Evolutionary conservation across 2,329 filamentous ascomycete species (phyloP).

Genomic region (Fusarium mundagurra): DNA sequence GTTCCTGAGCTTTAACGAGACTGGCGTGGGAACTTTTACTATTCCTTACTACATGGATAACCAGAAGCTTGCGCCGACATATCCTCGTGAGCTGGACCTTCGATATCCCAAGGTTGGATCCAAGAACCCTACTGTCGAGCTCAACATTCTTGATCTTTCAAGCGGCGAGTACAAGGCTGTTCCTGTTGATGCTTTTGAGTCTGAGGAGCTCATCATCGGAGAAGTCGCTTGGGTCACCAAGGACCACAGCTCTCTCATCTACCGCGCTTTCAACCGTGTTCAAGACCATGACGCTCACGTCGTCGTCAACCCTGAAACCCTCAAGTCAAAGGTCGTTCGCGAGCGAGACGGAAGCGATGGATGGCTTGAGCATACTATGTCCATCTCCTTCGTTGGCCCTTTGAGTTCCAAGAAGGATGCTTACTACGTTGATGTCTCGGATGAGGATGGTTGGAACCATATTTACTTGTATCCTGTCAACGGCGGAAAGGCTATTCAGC

Average conservation of each 20-base stretch:
- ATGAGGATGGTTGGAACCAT: constrained; percentile 75
- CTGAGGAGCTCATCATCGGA: constrained; percentile 71
- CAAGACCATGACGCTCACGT: constrained; percentile 73
- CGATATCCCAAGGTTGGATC: constrained; percentile 76
- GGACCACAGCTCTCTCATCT: constrained; percentile 67
- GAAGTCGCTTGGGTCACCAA: constrained; percentile 75
- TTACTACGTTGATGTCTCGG: constrained; percentile 74
- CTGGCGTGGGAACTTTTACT: constrained; percentile 72
- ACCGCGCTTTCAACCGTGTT: constrained; percentile 74
- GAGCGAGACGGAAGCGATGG: constrained; percentile 68
- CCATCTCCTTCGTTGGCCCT: constrained; percentile 64
- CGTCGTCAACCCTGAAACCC: constrained; percentile 62
- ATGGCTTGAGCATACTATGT: constrained; percentile 69
- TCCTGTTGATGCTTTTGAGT: constrained; percentile 65
- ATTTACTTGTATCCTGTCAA: constrained; percentile 71
- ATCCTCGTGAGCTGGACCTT: constrained; percentile 70
- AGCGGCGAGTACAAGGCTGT: constrained; percentile 57
- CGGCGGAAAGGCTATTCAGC: constrained; percentile 62
- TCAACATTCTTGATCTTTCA: constrained; percentile 66
- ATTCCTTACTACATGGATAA: constrained; percentile 74
- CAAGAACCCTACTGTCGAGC: constrained; percentile 71
- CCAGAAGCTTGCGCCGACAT: constrained; percentile 65
- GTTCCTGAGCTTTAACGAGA: constrained; percentile 88
- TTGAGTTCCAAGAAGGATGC: constrained; percentile 50
- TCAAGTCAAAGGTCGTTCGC: constrained; percentile 59